phyloP scores from a whole-genome alignment of 192 early-diverging fungal species.

The Mortierella hygrophila region DNA sequence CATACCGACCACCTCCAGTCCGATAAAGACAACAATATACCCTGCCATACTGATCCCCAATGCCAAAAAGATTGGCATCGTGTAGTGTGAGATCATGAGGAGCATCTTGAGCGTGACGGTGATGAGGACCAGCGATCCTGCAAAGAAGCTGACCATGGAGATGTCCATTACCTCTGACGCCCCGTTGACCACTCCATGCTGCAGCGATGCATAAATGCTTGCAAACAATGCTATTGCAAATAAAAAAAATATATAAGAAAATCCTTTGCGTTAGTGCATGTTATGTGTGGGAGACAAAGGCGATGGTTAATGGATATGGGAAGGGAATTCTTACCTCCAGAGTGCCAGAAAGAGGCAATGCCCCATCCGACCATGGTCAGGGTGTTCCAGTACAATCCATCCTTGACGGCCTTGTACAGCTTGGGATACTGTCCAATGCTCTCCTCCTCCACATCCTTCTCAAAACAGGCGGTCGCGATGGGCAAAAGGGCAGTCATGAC shows the following conservation, averaged over 20 bases:
- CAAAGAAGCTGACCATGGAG: slow-evolving; percentile 45
- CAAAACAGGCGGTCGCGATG: slow-evolving; percentile 92
- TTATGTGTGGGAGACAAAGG: background rate
- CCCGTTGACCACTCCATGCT: slow-evolving; percentile 20
- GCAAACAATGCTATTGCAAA: slow-evolving; percentile 33
- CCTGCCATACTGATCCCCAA: slow-evolving; percentile 39
- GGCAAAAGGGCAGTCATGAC: slow-evolving; percentile 92
- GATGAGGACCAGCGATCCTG: slow-evolving; percentile 46
- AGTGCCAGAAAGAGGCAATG: slow-evolving; percentile 54
- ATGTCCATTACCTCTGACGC: slow-evolving; percentile 25
- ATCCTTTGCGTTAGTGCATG: background rate
- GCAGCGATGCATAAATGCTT: slow-evolving; percentile 35
- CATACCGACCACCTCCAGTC: slow-evolving; percentile 33
- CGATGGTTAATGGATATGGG: background rate
- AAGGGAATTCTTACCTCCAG: slow-evolving; percentile 34
- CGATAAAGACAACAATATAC: slow-evolving; percentile 44
- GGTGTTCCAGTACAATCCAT: slow-evolving; percentile 55
- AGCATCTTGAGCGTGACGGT: slow-evolving; percentile 56
- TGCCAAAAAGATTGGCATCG: slow-evolving; percentile 41
- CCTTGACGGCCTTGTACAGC: slow-evolving; percentile 80
- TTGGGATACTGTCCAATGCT: slow-evolving; percentile 94
- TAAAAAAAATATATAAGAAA: background rate
- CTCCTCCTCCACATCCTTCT: slow-evolving; percentile 89
- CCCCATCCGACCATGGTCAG: slow-evolving; percentile 52
- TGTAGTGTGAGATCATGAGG: slow-evolving; percentile 46